phyloP scores from a whole-genome alignment of 1,139 yeast genomes.

The Yamadazyma mexicana region DNA sequence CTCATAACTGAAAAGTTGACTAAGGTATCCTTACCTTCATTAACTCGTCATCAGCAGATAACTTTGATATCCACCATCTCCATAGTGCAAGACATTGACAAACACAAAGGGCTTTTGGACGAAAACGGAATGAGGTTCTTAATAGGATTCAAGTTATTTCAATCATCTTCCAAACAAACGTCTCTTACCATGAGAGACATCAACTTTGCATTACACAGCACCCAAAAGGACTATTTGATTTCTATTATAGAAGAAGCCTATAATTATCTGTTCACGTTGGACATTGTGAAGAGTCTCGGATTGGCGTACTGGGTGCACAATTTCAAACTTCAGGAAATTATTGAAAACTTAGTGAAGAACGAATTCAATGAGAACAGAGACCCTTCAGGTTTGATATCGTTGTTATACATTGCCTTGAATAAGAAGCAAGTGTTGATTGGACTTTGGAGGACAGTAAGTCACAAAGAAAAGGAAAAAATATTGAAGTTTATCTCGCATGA shows the following conservation, averaged over 20 bases:
- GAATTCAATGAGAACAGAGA: constrained; percentile 65
- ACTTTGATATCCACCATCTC: constrained; percentile 72
- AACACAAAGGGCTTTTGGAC: constrained; percentile 55
- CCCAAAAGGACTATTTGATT: constrained; percentile 67
- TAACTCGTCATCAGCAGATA: constrained; percentile 89
- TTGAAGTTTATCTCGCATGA: constrained; percentile 74
- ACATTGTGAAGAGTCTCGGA: constrained; percentile 58
- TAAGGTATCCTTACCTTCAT: constrained; percentile 67
- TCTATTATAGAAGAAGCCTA: constrained; percentile 52
- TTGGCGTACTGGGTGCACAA: constrained; percentile 71
- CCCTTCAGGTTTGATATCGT: constrained; percentile 69
- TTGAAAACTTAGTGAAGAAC: constrained; percentile 71
- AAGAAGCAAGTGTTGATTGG: constrained; percentile 78
- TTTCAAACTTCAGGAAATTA: constrained; percentile 44
- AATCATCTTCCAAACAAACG: constrained; percentile 41
- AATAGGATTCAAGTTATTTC: constrained; percentile 70
- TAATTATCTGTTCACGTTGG: constrained; percentile 56
- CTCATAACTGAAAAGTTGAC: constrained; percentile 60
- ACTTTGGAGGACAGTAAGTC: constrained; percentile 79
- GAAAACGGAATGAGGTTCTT: constrained; percentile 70
- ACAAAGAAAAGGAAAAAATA: constrained; percentile 82
- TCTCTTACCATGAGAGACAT: constrained; percentile 75
- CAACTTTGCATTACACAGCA: constrained; percentile 85
- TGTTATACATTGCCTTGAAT: constrained; percentile 73
- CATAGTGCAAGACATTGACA: constrained; percentile 57